A percentile compares a stretch with the other conserved stretches of the same genome.
Conservation (phyloP, 305 asterid species). For the Ilex paraguariensis region DNA sequence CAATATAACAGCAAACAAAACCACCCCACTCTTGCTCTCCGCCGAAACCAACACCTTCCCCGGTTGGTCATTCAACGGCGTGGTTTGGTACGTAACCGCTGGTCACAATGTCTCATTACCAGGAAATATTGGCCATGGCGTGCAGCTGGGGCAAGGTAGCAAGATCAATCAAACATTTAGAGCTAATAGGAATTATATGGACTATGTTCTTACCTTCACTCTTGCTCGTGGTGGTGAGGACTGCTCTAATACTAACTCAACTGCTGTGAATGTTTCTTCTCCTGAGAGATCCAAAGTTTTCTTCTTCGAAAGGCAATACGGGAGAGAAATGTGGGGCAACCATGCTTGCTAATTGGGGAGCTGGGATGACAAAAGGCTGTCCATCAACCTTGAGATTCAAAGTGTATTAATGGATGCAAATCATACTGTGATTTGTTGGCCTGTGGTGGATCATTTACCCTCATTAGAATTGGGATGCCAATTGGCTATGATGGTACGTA, state of each 20-base stretch:
- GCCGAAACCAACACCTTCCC: constrained; percentile 16
- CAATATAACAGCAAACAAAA: constrained; percentile 8
- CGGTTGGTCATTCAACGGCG: constrained; percentile 29
- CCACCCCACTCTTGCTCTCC: constrained; percentile 17
- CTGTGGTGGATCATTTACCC: constrained; percentile 25
- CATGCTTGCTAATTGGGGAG: constrained; percentile 21
- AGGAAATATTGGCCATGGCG: constrained; percentile 8
- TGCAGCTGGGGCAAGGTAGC: constrained; percentile 24
- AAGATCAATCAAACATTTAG: constrained; percentile 20
- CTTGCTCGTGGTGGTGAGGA: constrained; percentile 13
- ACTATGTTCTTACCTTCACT: constrained; percentile 26
- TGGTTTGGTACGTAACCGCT: constrained; percentile 16
- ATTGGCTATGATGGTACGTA: constrained; percentile 23
- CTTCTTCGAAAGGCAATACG: constrained; percentile 6
- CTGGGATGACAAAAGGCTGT: constrained; percentile 8
- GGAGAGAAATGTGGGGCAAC: constrained; percentile 18
- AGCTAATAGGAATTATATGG: neutral
- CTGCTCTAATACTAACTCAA: constrained; percentile 13
- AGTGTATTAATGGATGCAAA: constrained; percentile 5
- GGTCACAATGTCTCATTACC: constrained; percentile 14
- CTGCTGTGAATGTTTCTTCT: constrained; percentile 17
- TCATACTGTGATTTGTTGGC: constrained; percentile 19
- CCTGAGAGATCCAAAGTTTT: constrained; percentile 10
- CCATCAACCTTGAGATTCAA: constrained; percentile 17
- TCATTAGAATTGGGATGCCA: constrained; percentile 11